Evolutionary conservation across 2,329 filamentous ascomycete species (phyloP), one percentile per base, ranked within the genome.

Genomic region (Biscogniauxia mediterranea): DNA sequence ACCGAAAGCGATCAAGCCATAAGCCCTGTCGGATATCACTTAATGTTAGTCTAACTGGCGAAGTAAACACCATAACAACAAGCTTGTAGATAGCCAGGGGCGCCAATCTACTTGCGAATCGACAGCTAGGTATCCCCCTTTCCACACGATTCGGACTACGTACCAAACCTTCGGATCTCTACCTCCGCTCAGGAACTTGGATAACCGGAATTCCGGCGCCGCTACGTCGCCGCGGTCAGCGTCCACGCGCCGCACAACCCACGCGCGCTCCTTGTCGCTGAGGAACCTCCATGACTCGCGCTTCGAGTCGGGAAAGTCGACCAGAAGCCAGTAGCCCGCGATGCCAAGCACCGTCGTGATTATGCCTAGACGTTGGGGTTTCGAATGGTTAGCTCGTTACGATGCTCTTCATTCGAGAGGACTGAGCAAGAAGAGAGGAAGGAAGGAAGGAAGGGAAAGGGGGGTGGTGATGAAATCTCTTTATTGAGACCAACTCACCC

Each of bases 1-100:
- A 74, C 85, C 85, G 77, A 86, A 85, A 71, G 84, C 85, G 67
- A 88, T 80, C 66, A 86, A 67, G 58, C 81, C 85, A 67, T 87
- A 89, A 0, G 74, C 80, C 87, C 87, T 90, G 60, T 23, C 1
- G 15, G 5, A 42, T 32, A 9, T 4, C 5, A 50, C 54, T 25
- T 89, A 78, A 72, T 84, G 85, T 78, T 77, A 80, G 75, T 88
- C 83, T 15, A 9, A n/a, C 2, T 23, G 13, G 3, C 11, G 6
- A 6, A 52, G 9, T 11, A 46, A 46, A n/a, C 15, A 46, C 5
- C 7, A n/a, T 17, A 17, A 46, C 3, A 7, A 13, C 28, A 32
- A 32, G 28, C 7, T 2, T 13, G 28, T 32, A 32, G 11, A 32
- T 2, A 32, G 28, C 6, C 38, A n/a, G 17, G 6, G 15, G 11